These are phyloP conservation scores for Noccaea bulbosa DNA, from an alignment of 345 rosid species.

Conservation along the genomic window DNA sequence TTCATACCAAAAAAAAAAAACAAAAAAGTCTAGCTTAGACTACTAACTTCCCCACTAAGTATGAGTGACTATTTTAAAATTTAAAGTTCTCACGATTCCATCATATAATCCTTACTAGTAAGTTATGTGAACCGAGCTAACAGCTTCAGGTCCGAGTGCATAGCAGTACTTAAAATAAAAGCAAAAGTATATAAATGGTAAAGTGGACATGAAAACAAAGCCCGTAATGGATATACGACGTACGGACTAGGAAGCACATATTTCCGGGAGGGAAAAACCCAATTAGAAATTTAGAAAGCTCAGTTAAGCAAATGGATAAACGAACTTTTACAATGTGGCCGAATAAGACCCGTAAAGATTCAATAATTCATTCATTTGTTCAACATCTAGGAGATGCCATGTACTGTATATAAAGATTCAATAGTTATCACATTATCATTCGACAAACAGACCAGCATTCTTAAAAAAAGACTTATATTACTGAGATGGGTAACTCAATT, in stretches of 20 bases:
- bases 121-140: not conserved
- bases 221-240: not conserved
- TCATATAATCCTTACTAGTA: not conserved
- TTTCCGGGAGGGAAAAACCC: not conserved
- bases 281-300: not conserved
- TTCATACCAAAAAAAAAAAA: too few species aligned
- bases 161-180: not conserved
- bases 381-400: not conserved
- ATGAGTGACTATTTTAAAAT: slow-evolving; percentile 14
- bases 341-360: not conserved
- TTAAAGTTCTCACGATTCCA: not conserved
- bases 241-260: too few species aligned
- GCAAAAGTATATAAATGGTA: not conserved
- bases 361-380: not conserved
- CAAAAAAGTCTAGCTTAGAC: slow-evolving; percentile 26
- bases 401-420: too few species aligned
- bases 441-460: not conserved
- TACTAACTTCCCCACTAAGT: slow-evolving; percentile 47
- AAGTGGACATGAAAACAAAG: not conserved
- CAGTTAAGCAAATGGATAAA: too few species aligned
- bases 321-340: too few species aligned
- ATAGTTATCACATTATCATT: too few species aligned
- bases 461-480: too few species aligned
- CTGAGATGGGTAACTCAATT: not conserved
- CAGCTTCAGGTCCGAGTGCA: not conserved